Evolutionary conservation across 2,329 filamentous ascomycete genomes (phyloP), one percentile per base, ranked within the genome.

Genomic region (Phyllosticta citriasiana): DNA sequence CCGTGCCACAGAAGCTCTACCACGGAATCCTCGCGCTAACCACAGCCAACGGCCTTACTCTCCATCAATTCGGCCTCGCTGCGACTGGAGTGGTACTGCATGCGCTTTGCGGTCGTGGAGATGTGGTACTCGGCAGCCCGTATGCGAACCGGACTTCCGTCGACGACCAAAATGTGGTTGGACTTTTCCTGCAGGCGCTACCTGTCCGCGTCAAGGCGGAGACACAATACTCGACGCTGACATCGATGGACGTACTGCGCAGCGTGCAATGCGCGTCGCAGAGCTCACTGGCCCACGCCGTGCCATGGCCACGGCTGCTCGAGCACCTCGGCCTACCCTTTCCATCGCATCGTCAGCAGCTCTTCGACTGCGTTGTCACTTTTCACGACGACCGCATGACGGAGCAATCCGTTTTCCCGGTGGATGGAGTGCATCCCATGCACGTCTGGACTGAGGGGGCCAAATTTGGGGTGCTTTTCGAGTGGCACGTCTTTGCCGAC

Each of bases 221-320:
- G 27, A 6, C 16, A 47, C 47, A 25, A 19, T 14, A 12, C 47
- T 12, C 57, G 25, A 62, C 64, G 51, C 35, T 62, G 52, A 57
- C 56, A n/a, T 51, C 27, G 51, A 58, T 24, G 19, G 53, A 12
- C 60, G 6, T 64, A 24, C 27, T 65, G 55, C 35, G 59, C 33
- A 24, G 50, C 0, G 69, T 72, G 0, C 66, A 67, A 53, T 5
- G 22, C 6, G 66, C 65, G 1, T 66, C 65, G 14, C 65, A 67
- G 57, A 57, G 63, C 8, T 69, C 72, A 1, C 63, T 74, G 2
- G 63, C 69, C 3, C 66, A 71, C 40, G 69, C 65, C 1, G 53
- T 73, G 1, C 69, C 70, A 1, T 74, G 70, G 70, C 10, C 69
- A 27, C 63, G 68, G 30, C 68, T 74, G 27, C 63, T 71, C 10